Conservation (phyloP, 495 filamentous ascomycete species). For the Evernia prunastri region DNA sequence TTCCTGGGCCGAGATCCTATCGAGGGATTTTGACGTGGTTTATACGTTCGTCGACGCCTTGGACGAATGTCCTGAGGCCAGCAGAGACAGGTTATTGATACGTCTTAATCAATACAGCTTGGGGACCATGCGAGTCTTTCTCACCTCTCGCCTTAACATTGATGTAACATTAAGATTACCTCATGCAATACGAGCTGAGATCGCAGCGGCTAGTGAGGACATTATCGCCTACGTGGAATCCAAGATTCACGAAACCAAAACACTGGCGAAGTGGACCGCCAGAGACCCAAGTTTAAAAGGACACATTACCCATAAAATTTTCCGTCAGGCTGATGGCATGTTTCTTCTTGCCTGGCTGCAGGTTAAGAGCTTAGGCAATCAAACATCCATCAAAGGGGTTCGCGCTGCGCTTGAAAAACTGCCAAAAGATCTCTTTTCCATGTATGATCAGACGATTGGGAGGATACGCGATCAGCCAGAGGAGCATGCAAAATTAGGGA, state of each 20-base stretch:
- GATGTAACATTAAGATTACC: slow-evolving; percentile 20
- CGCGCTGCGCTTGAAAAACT: slow-evolving; percentile 31
- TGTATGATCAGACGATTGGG: slow-evolving; percentile 38
- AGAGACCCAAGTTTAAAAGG: slow-evolving; percentile 26
- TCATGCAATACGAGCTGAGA: slow-evolving; percentile 12
- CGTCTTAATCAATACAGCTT: slow-evolving; percentile 4
- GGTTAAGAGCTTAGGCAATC: slow-evolving; percentile 36
- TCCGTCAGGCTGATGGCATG: slow-evolving; percentile 36
- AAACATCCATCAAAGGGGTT: slow-evolving; percentile 29
- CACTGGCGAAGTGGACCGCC: slow-evolving; percentile 24
- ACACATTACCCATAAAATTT: slow-evolving; percentile 31
- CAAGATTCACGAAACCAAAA: slow-evolving; percentile 20
- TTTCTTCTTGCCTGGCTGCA: slow-evolving; percentile 48
- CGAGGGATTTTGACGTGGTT: neutral
- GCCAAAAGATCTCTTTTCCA: slow-evolving; percentile 22
- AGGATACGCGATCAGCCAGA: slow-evolving; percentile 36
- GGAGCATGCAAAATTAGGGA: slow-evolving; percentile 31
- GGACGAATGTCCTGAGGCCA: slow-evolving; percentile 29
- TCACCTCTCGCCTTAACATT: slow-evolving; percentile 28
- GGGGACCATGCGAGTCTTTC: slow-evolving; percentile 20
- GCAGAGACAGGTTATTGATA: slow-evolving; percentile 19
- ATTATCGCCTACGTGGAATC: slow-evolving; percentile 27
- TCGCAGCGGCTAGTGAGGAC: slow-evolving; percentile 27
- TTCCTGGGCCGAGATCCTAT: neutral
- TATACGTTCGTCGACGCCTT: slow-evolving; percentile 20